phyloP scores from a whole-genome alignment of 495 filamentous ascomycete genomes.

The Xeromyces bisporus region DNA sequence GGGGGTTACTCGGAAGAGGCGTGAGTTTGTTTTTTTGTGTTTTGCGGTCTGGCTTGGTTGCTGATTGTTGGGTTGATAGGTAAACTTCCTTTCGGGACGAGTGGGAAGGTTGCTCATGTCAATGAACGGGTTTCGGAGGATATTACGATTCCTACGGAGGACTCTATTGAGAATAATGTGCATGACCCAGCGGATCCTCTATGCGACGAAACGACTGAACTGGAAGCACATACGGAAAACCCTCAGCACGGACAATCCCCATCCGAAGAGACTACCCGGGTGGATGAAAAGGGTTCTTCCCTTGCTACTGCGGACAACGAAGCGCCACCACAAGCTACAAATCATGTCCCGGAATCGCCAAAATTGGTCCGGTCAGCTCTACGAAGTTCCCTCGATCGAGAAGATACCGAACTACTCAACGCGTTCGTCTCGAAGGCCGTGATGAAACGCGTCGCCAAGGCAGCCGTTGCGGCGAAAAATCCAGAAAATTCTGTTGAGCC shows the following conservation, averaged over 20 bases:
- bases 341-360: no score
- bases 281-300: no score
- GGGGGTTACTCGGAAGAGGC: conserved; percentile 18
- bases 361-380: conserved; percentile 26
- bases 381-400: conserved; percentile 29
- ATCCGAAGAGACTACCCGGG: no score
- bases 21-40: conserved; percentile 13
- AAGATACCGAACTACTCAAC: conserved; percentile 42
- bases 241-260: background rate
- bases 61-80: background rate
- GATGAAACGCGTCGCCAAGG: conserved; percentile 40
- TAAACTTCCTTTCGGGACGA: conserved; percentile 1
- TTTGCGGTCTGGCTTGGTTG: background rate
- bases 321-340: no score
- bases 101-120: no score
- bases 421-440: conserved; percentile 44
- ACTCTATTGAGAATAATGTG: no score
- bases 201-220: no score
- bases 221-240: background rate
- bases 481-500: conserved; percentile 6
- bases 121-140: no score
- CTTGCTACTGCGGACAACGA: no score
- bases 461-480: conserved; percentile 14
- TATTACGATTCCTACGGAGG: no score
- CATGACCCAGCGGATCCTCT: no score